Conservation (phyloP, 2,329 filamentous ascomycete species). For the Penicillium sp. region DNA sequence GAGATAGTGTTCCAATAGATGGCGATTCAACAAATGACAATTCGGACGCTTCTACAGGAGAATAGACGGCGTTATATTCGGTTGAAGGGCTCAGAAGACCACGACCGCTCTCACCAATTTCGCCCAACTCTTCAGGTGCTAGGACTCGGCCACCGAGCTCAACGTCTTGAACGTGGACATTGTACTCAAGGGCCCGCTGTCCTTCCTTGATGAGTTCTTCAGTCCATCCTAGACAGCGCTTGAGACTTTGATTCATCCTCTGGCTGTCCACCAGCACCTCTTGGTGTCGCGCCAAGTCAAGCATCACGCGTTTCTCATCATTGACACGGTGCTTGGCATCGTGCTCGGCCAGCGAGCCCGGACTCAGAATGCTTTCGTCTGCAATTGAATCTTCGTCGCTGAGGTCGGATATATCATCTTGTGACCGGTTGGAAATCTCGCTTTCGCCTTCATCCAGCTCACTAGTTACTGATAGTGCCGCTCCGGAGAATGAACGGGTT, state of each 20-base stretch:
- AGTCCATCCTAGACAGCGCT: constrained; percentile 83
- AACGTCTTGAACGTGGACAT: constrained; percentile 75
- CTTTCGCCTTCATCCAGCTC: constrained; percentile 41
- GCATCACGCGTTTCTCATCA: constrained; percentile 79
- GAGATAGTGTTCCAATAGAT: constrained; percentile 5
- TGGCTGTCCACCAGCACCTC: constrained; percentile 86
- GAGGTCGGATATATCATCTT: constrained; percentile 40
- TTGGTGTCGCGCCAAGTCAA: constrained; percentile 85
- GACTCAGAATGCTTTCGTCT: constrained; percentile 41
- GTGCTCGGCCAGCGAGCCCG: constrained; percentile 38
- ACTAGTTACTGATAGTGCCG: constrained; percentile 48
- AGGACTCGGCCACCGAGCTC: constrained; percentile 79
- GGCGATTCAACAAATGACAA: constrained; percentile 1
- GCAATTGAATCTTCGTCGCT: constrained; percentile 41
- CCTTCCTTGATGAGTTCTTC: constrained; percentile 89
- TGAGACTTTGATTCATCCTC: constrained; percentile 92
- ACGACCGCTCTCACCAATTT: constrained; percentile 31
- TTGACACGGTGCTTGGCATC: constrained; percentile 59
- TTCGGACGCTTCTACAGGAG: constrained; percentile 9
- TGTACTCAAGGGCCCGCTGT: constrained; percentile 80
- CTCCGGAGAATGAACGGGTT: constrained; percentile 48
- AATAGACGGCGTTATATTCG: constrained; percentile 13
- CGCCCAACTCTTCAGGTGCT: constrained; percentile 62
- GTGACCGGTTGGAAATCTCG: constrained; percentile 32
- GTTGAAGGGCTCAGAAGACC: constrained; percentile 37